Percentiles rank a stretch among this genome's conserved stretches.
Evolutionary conservation across 352 stramenopile species (phyloP).

Genomic region (Aphanomyces astaci): DNA sequence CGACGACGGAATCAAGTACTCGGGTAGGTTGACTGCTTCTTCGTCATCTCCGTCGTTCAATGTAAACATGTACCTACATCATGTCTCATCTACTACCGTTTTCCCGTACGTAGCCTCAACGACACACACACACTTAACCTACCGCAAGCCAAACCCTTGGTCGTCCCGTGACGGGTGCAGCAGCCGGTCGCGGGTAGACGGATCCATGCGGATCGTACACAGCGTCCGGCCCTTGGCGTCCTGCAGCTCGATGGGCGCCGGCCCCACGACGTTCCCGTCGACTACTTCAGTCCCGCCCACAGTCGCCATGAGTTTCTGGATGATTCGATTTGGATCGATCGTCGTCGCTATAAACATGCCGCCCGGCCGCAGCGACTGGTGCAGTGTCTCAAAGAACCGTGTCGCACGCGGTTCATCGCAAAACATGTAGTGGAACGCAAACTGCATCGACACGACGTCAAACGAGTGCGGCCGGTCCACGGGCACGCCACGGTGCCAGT

Average conservation of each 20-base stretch:
- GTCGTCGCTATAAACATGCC: constrained; percentile 96
- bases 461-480: constrained; percentile 55
- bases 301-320: constrained; percentile 53
- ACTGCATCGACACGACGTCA: constrained; percentile 98
- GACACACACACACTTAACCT: too few relatives aligned
- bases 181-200: constrained; percentile 39
- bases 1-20: constrained; percentile 87
- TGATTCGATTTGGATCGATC: constrained; percentile 90
- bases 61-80: constrained; percentile 77
- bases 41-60: constrained; percentile 75
- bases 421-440: constrained; percentile 99
- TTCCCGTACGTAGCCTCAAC: too few relatives aligned
- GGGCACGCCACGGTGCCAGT: constrained; percentile 54
- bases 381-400: constrained; percentile 93
- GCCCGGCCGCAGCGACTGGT: constrained; percentile 84
- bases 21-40: constrained; percentile 74
- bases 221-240: constrained; percentile 70
- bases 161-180: constrained; percentile 31
- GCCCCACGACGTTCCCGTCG: constrained; percentile 24
- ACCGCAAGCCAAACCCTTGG: constrained; percentile 68
- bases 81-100: too few relatives aligned
- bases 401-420: constrained; percentile 81
- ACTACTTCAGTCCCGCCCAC: constrained; percentile 22
- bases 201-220: constrained; percentile 71
- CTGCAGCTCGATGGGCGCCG: constrained; percentile 49